Percentiles rank a stretch among this genome's conserved stretches.
Evolutionary conservation across 2,329 filamentous ascomycete genomes (phyloP).

Genomic region (Monilinia polystroma): DNA sequence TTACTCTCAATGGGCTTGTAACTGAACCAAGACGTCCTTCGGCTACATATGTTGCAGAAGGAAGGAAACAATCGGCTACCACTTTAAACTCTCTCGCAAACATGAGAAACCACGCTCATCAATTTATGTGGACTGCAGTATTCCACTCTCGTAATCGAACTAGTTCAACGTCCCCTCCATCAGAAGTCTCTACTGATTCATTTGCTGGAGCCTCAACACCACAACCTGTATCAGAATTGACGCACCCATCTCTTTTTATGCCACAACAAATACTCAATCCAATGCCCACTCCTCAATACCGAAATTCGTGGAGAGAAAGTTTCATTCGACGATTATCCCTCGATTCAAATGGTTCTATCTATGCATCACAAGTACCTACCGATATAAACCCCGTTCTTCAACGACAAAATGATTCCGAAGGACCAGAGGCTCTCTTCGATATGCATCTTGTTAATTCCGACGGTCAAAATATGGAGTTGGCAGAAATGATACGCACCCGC

Average conservation of each 20-base stretch:
- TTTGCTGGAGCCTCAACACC: slow-evolving; percentile 30
- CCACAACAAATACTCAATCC: slow-evolving; percentile 7
- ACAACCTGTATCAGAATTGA: slow-evolving; percentile 26
- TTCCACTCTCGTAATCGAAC: slow-evolving; percentile 29
- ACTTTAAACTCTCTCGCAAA: slow-evolving; percentile 27
- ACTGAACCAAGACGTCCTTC: slow-evolving; percentile 30
- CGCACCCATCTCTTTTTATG: slow-evolving; percentile 6
- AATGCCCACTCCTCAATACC: slow-evolving; percentile 22
- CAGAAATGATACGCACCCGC: slow-evolving; percentile 45
- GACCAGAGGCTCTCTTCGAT: slow-evolving; percentile 24
- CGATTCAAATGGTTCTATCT: slow-evolving; percentile 24
- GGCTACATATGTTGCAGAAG: slow-evolving; percentile 20
- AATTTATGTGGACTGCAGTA: slow-evolving; percentile 37
- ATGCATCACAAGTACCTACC: slow-evolving; percentile 27
- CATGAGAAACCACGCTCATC: slow-evolving; percentile 29
- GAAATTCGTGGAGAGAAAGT: slow-evolving; percentile 30
- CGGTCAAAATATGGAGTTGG: slow-evolving; percentile 38
- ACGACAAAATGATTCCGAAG: slow-evolving; percentile 26
- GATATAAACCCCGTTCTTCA: slow-evolving; percentile 33
- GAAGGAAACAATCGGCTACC: slow-evolving; percentile 28
- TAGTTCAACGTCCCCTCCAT: slow-evolving; percentile 26
- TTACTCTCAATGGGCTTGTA: slow-evolving; percentile 36
- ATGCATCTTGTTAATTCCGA: slow-evolving; percentile 36
- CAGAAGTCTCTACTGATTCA: slow-evolving; percentile 31
- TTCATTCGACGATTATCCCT: slow-evolving; percentile 31